Evolutionary conservation across 2,329 filamentous ascomycete species (phyloP).

Genomic region (Colletotrichum acutatum): DNA sequence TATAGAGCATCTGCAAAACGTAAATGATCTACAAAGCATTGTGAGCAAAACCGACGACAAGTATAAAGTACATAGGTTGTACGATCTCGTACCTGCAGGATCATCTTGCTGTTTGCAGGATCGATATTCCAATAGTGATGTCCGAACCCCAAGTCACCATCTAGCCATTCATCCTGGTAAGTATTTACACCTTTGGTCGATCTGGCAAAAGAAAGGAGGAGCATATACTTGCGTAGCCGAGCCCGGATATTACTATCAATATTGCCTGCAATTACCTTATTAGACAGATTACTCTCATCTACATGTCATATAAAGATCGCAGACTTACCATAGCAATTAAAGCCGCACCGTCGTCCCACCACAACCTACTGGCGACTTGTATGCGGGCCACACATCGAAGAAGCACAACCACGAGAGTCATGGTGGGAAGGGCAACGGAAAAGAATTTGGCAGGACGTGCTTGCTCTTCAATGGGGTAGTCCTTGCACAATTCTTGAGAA

Average conservation of each 20-base stretch:
- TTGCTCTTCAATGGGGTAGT: constrained; percentile 10
- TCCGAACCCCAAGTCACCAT: constrained; percentile 35
- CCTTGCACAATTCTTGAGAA: constrained; percentile 14
- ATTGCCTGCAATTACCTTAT: no score
- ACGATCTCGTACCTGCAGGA: constrained; percentile 19
- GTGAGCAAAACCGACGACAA: not conserved
- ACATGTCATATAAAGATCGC: no score
- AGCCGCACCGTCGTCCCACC: constrained; percentile 35
- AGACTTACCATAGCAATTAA: constrained; percentile 23
- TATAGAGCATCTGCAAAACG: constrained; percentile 39
- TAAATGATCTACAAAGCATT: constrained; percentile 32
- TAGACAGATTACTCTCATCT: no score
- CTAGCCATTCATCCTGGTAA: not conserved
- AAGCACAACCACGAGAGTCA: constrained; percentile 5
- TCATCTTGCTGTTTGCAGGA: constrained; percentile 20
- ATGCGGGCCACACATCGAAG: constrained; percentile 17
- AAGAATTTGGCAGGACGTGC: not conserved
- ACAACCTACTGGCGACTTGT: constrained; percentile 2
- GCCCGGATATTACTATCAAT: no score
- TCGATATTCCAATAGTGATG: constrained; percentile 39
- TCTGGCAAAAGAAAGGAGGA: no score
- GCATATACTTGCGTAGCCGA: not conserved
- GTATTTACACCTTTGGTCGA: no score
- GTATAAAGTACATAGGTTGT: not conserved
- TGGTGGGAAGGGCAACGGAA: not conserved